phyloP scores from a whole-genome alignment of 1,284 basidiomycete species.

The Trichosporon coremiiforme region DNA sequence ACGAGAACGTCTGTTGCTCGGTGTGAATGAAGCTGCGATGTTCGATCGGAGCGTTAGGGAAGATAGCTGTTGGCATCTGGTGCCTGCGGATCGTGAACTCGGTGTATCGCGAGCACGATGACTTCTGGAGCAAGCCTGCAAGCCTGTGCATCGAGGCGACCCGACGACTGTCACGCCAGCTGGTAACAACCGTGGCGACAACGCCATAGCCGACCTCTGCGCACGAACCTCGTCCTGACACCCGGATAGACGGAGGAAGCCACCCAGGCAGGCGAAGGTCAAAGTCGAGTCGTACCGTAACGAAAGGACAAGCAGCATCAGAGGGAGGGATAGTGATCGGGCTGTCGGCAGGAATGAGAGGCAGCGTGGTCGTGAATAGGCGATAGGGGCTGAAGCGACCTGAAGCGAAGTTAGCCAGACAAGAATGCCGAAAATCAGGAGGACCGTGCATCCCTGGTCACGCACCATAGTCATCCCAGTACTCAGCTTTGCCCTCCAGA shows the following conservation, averaged over 20 bases:
- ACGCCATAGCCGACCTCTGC: slow-evolving; percentile 44
- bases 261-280: slow-evolving; percentile 53
- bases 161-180: slow-evolving; percentile 34
- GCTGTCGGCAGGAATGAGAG: slow-evolving; percentile 27
- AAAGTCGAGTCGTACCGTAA: slow-evolving; percentile 45
- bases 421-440: background rate
- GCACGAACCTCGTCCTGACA: slow-evolving; percentile 28
- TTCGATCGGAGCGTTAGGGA: slow-evolving; percentile 20
- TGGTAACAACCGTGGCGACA: slow-evolving; percentile 36
- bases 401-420: slow-evolving; percentile 21
- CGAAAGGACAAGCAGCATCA: slow-evolving; percentile 22
- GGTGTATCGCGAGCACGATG: slow-evolving; percentile 26
- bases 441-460: background rate
- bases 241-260: slow-evolving; percentile 45
- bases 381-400: slow-evolving; percentile 52
- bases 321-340: slow-evolving; percentile 35
- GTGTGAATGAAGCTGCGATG: slow-evolving; percentile 40
- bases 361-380: slow-evolving; percentile 34
- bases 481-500: slow-evolving; percentile 53
- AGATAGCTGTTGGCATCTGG: slow-evolving; percentile 37
- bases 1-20: slow-evolving; percentile 11
- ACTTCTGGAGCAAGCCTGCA: background rate
- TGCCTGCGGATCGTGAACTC: slow-evolving; percentile 45
- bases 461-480: slow-evolving; percentile 49
- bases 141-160: background rate